Conservation (phyloP, 352 stramenopile genomes). For the Pseudoperonospora humuli region DNA sequence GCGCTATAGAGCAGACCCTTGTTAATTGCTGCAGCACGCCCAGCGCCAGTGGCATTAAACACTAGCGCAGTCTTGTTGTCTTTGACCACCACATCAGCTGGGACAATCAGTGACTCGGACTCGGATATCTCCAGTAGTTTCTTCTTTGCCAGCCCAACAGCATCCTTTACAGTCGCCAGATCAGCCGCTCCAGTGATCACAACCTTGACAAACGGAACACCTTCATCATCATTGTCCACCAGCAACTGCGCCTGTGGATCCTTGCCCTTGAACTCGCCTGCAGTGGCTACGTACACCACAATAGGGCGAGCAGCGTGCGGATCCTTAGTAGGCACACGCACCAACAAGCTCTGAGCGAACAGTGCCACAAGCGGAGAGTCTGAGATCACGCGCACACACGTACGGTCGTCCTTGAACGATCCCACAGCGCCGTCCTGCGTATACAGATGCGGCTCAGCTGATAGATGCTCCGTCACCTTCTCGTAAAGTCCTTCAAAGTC, state of each 20-base stretch:
- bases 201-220: slow-evolving; percentile 58
- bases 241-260: slow-evolving; percentile 51
- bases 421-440: slow-evolving; percentile 68
- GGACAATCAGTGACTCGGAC: slow-evolving; percentile 46
- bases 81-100: slow-evolving; percentile 49
- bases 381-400: slow-evolving; percentile 69
- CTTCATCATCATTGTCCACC: slow-evolving; percentile 59
- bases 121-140: slow-evolving; percentile 53
- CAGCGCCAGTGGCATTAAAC: slow-evolving; percentile 51
- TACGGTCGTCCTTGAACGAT: slow-evolving; percentile 70
- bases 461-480: slow-evolving; percentile 65
- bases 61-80: slow-evolving; percentile 59
- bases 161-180: slow-evolving; percentile 43
- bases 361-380: slow-evolving; percentile 67
- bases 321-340: slow-evolving; percentile 61
- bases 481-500: slow-evolving; percentile 66
- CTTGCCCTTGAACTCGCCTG: slow-evolving; percentile 52
- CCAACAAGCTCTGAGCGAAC: slow-evolving; percentile 62
- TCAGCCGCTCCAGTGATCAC: slow-evolving; percentile 54
- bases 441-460: slow-evolving; percentile 46
- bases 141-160: slow-evolving; percentile 61
- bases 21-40: slow-evolving; percentile 57
- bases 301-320: slow-evolving; percentile 62
- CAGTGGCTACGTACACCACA: slow-evolving; percentile 63
- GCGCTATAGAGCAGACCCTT: slow-evolving; percentile 51